Conservation (phyloP, 2,329 filamentous ascomycete species). For the Aspergillus alliaceus region DNA sequence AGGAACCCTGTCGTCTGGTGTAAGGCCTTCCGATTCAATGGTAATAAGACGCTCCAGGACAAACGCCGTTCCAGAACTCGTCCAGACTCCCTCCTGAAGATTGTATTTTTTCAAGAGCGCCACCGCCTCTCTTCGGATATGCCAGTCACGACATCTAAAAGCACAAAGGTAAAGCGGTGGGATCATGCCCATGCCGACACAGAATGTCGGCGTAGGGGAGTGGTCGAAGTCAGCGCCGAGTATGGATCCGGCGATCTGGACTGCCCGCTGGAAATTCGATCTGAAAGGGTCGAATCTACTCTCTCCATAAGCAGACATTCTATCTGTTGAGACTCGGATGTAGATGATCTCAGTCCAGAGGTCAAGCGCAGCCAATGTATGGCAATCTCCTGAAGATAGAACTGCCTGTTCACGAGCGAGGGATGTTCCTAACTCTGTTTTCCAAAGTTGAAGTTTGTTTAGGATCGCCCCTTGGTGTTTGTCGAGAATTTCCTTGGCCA, state of each 20-base stretch:
- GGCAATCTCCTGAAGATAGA: not conserved
- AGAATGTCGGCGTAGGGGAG: conserved; percentile 8
- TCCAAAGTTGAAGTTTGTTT: not conserved
- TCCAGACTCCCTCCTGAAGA: not conserved
- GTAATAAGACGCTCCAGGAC: not conserved
- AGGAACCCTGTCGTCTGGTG: not conserved
- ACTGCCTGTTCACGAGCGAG: not conserved
- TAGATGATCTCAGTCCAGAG: not conserved
- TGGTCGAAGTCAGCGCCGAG: not conserved
- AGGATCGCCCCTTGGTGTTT: not conserved
- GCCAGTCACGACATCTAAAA: conserved; percentile 32
- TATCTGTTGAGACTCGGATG: not conserved
- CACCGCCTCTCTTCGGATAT: conserved; percentile 5
- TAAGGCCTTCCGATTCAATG: not conserved
- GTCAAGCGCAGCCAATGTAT: not conserved
- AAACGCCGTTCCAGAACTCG: not conserved
- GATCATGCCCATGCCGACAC: conserved; percentile 31
- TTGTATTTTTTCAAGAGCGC: not conserved
- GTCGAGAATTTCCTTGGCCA: not conserved
- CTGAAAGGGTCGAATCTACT: not conserved
- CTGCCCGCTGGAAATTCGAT: not conserved
- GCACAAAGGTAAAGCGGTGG: conserved; percentile 34
- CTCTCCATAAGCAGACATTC: not conserved
- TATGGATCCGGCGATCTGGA: not conserved
- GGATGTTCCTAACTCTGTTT: not conserved